Evolutionary conservation across 23 red algal species (phyloP), one percentile per base, ranked within the genome.

Genomic region (Porphyridium purpureum): DNA sequence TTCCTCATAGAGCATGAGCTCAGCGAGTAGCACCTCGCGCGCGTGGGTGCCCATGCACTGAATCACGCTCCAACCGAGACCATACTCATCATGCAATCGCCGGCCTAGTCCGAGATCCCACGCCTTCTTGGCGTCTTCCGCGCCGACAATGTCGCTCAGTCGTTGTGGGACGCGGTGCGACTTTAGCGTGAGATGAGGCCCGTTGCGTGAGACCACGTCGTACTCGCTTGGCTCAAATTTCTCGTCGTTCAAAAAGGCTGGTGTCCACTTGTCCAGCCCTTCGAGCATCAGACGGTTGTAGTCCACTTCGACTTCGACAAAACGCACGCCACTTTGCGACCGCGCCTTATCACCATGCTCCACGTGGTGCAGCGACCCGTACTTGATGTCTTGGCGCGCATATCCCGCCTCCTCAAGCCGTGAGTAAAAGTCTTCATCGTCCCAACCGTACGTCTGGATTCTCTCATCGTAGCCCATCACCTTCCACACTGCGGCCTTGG

Each of bases 381-480:
- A 73, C 4, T 61, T 62, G 41, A 73, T 35, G 32, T 73, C 70
- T 7, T 59, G 51, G 20, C 49, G 52, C 7, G 31, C 24, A 1
- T 59, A 38, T 3, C 68, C 60, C 22, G 47, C 49, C 30, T 34
- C 46, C 23, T 67, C 55, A n/a, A 83, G 47, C 33, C 78, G 66
- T n/a, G 57, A 33, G 57, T 83, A 83, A 14, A 83, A 33, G 31
- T 83, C 78, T 27, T 83, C 78, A 50, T 72, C 66, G 21, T 83
- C 78, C 53, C 52, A 83, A 2, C 78, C 78, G 49, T 72, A 83
- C 11, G 66, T 72, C 44, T 83, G 78, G 38, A 83, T 83, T 21
- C 78, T 35, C 40, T 83, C 78, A 19, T 83, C 78, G 21, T 73
- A 83, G 24, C 78, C 78, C 4, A 60, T 60, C 7, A 83, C 66